Evolutionary conservation across 129 eudicot species (phyloP).

Genomic region (Deinandra increscens): DNA sequence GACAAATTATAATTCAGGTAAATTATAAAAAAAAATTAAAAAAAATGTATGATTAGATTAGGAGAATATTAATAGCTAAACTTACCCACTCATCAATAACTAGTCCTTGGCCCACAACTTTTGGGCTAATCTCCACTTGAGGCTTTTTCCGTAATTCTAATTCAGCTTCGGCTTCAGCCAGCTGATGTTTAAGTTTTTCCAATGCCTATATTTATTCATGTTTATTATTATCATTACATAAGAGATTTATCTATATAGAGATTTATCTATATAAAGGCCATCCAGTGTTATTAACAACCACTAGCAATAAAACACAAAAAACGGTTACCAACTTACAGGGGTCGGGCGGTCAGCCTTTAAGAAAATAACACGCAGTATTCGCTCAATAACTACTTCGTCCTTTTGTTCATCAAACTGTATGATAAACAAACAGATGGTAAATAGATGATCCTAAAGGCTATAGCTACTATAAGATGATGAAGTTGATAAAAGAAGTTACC

Average conservation of each 20-base stretch:
- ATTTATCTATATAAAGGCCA: too few relatives aligned
- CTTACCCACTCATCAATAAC: constrained; percentile 83
- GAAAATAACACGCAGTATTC: constrained; percentile 61
- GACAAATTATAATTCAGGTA: background rate
- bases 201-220: constrained; percentile 41
- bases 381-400: constrained; percentile 67
- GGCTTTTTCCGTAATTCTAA: constrained; percentile 63
- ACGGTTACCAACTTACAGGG: constrained; percentile 49
- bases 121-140: constrained; percentile 46
- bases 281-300: background rate
- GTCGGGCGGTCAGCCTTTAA: constrained; percentile 63
- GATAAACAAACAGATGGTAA: background rate
- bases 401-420: constrained; percentile 73
- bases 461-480: background rate
- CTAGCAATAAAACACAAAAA: too few relatives aligned
- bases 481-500: constrained; percentile 43
- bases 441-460: background rate
- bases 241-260: too few relatives aligned
- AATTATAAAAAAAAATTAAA: background rate
- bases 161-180: constrained; percentile 77
- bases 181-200: constrained; percentile 64
- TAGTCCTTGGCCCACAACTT: constrained; percentile 62
- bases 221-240: background rate
- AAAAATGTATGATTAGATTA: background rate
- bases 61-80: background rate